phyloP scores from a whole-genome alignment of 495 filamentous ascomycete species.

The Letharia lupina region DNA sequence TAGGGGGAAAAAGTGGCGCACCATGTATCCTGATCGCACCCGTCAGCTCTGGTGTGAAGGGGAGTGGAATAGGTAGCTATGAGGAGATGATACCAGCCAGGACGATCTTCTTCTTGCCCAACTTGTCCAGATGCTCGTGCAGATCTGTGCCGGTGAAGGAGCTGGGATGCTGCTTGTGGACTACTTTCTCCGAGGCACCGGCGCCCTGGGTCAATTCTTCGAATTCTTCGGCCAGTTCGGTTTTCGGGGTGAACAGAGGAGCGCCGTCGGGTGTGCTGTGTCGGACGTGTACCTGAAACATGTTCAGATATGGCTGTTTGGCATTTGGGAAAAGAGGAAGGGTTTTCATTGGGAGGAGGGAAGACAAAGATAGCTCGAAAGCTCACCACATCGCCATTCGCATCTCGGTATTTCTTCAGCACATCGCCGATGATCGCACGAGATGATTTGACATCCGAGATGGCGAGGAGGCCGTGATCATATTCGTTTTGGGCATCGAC shows the following conservation, averaged over 20 bases:
- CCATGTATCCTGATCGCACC: constrained; percentile 18
- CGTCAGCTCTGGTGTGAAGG: background rate
- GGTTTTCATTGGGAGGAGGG: no score
- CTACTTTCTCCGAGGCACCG: constrained; percentile 35
- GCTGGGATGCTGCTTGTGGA: constrained; percentile 41
- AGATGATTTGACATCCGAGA: constrained; percentile 37
- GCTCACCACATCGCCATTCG: constrained; percentile 41
- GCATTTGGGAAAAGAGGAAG: no score
- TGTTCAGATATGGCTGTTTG: no score
- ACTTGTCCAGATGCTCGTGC: constrained; percentile 31
- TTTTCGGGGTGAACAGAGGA: constrained; percentile 52
- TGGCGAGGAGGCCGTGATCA: constrained; percentile 43
- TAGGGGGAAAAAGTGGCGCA: background rate
- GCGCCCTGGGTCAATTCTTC: constrained; percentile 35
- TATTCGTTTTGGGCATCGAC: constrained; percentile 62
- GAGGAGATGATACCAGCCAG: constrained; percentile 37
- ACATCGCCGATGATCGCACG: constrained; percentile 42
- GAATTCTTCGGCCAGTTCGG: constrained; percentile 45
- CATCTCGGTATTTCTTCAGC: constrained; percentile 43
- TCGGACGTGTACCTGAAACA: constrained; percentile 36
- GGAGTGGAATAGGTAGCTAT: background rate
- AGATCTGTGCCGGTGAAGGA: constrained; percentile 42
- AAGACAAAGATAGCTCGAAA: background rate
- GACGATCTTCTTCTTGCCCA: constrained; percentile 41
- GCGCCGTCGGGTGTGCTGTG: constrained; percentile 48